These are phyloP conservation scores for Phascolomyces articulosus DNA, from an alignment of 371 early-diverging fungal species.

Conservation along the genomic window DNA sequence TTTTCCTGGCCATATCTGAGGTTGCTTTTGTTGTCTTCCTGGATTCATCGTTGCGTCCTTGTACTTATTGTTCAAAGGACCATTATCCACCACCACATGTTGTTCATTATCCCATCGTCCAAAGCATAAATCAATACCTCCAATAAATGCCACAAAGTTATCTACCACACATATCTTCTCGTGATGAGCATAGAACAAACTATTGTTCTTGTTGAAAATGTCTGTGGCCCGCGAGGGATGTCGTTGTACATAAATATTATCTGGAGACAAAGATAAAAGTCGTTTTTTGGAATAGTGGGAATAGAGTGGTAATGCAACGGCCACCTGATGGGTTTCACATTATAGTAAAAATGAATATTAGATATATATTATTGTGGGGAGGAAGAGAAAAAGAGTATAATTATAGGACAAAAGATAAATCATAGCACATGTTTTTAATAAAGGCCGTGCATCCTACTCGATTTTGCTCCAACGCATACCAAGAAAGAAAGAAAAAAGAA, in stretches of 20 bases:
- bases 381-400: no score
- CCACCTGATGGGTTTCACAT: constrained; percentile 6
- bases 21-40: constrained; percentile 27
- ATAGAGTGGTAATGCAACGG: constrained; percentile 74
- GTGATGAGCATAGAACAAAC: constrained; percentile 17
- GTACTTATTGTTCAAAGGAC: no score
- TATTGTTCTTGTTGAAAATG: constrained; percentile 37
- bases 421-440: no score
- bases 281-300: constrained; percentile 78
- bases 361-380: no score
- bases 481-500: no score
- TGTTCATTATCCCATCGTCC: constrained; percentile 86
- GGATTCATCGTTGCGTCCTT: no score
- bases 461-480: no score
- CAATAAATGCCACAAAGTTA: constrained; percentile 73
- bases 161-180: constrained; percentile 76
- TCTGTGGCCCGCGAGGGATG: constrained; percentile 70
- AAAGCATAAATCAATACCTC: constrained; percentile 85
- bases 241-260: constrained; percentile 67
- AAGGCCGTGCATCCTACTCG: no score
- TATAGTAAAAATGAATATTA: background rate
- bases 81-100: constrained; percentile 78
- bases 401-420: no score
- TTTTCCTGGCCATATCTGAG: constrained; percentile 77
- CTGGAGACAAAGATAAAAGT: constrained; percentile 56